phyloP scores from a whole-genome alignment of 2,329 filamentous ascomycete genomes.

The Beauveria australis region DNA sequence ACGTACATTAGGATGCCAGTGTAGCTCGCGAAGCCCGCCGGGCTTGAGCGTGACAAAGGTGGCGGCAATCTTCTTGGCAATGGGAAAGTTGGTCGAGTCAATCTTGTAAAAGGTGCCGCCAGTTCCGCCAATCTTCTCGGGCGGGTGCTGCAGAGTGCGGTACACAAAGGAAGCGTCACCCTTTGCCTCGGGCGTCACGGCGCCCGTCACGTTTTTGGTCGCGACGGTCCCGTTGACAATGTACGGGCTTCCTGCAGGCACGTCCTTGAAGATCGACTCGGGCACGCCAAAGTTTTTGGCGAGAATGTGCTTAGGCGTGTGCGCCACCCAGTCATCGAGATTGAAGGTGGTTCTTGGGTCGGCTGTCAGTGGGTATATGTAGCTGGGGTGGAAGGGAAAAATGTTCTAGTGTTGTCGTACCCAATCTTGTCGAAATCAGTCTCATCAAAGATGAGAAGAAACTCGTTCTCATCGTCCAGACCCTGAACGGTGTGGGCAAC shows the following conservation, averaged over 20 bases:
- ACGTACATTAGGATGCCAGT: constrained; percentile 61
- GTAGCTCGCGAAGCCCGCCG: constrained; percentile 54
- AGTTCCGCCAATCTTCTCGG: constrained; percentile 49
- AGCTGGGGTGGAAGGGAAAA: accelerated
- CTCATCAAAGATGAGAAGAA: constrained; percentile 58
- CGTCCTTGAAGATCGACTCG: constrained; percentile 47
- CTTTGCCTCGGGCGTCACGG: constrained; percentile 37
- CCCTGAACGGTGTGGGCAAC: constrained; percentile 56
- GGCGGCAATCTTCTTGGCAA: constrained; percentile 56
- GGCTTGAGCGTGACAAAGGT: constrained; percentile 58
- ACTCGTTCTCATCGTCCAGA: constrained; percentile 59
- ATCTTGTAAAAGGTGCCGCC: constrained; percentile 57
- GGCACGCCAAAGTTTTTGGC: constrained; percentile 63
- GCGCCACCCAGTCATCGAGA: constrained; percentile 61
- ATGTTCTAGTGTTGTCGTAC: constrained; percentile 23
- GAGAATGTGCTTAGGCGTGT: constrained; percentile 54
- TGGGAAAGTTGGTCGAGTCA: constrained; percentile 59
- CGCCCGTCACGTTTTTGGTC: constrained; percentile 28
- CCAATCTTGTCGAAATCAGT: constrained; percentile 57
- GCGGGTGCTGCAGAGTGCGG: constrained; percentile 45
- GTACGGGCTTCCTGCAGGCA: constrained; percentile 52
- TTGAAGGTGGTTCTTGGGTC: constrained; percentile 56
- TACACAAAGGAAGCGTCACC: constrained; percentile 57
- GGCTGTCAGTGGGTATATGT: constrained; percentile 3
- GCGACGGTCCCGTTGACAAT: constrained; percentile 50